phyloP scores from a whole-genome alignment of 495 filamentous ascomycete genomes.

The Lasiosphaeria hispida region DNA sequence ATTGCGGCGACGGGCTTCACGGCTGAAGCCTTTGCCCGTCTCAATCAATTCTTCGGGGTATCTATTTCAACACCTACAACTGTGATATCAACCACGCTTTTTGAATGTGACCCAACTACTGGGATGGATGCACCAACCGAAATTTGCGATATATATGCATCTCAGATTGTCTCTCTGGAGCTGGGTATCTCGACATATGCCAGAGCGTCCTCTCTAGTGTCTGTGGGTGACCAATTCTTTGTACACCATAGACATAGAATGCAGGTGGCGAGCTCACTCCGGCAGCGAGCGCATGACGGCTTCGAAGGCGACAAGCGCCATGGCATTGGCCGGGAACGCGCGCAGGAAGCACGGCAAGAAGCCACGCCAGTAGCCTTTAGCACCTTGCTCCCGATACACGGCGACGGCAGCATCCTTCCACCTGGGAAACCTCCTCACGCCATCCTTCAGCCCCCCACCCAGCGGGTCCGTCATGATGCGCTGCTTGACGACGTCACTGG shows the following conservation, averaged over 20 bases:
- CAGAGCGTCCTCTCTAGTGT: too few species aligned
- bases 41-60: background rate
- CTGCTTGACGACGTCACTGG: slow-evolving; percentile 94
- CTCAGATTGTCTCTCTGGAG: too few species aligned
- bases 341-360: slow-evolving; percentile 91
- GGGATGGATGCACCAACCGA: background rate
- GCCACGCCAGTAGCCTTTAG: slow-evolving; percentile 84
- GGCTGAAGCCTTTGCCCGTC: slow-evolving; percentile 13
- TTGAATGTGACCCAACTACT: background rate
- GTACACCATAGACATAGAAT: background rate
- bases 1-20: slow-evolving; percentile 22
- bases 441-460: slow-evolving; percentile 66
- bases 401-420: slow-evolving; percentile 81
- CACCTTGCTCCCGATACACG: slow-evolving; percentile 72
- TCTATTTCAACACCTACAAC: too few species aligned
- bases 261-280: slow-evolving; percentile 34
- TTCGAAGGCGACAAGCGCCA: slow-evolving; percentile 91
- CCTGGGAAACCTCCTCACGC: slow-evolving; percentile 62
- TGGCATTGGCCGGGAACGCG: slow-evolving; percentile 95
- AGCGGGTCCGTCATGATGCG: slow-evolving; percentile 94
- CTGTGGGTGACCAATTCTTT: too few species aligned
- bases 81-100: too few species aligned
- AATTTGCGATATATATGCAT: too few species aligned
- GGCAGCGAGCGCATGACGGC: slow-evolving; percentile 81
- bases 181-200: too few species aligned